phyloP scores from a whole-genome alignment of 176 grass and related monocot species.

The Elymus sibiricus region DNA sequence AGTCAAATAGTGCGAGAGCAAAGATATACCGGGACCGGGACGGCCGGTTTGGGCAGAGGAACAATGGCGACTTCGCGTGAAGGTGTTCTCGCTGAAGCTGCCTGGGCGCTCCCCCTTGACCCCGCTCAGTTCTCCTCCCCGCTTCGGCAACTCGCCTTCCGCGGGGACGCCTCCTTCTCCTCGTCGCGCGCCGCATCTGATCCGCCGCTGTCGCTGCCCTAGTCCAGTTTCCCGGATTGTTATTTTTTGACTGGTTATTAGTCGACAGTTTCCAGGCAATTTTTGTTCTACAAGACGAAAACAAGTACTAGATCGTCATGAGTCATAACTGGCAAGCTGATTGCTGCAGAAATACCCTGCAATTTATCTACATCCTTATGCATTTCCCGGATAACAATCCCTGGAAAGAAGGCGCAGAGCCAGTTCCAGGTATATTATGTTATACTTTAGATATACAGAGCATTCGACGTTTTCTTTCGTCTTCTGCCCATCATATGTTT shows the following conservation, averaged over 20 bases:
- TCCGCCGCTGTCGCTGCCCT: background rate
- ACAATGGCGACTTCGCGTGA: background rate
- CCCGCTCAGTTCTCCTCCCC: background rate
- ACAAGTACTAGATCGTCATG: background rate
- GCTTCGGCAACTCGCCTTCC: background rate
- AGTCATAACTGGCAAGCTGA: background rate
- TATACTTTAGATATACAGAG: background rate
- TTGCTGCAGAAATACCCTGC: background rate
- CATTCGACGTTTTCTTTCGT: constrained; percentile 7
- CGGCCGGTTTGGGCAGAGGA: background rate
- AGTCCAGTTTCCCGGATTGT: too few species aligned
- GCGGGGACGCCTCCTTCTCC: background rate
- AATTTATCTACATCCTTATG: background rate
- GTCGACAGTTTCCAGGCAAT: background rate
- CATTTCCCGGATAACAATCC: background rate
- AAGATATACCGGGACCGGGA: constrained; percentile 13
- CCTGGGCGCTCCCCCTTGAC: background rate
- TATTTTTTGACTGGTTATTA: too few species aligned
- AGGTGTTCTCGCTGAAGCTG: background rate
- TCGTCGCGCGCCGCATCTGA: background rate
- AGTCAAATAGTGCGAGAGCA: background rate
- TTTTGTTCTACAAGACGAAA: background rate
- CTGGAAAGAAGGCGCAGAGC: background rate
- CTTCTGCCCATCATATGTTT: constrained; percentile 17
- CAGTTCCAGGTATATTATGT: background rate